Evolutionary conservation across 2,329 filamentous ascomycete species (phyloP).

Genomic region (Coniella lustricola): DNA sequence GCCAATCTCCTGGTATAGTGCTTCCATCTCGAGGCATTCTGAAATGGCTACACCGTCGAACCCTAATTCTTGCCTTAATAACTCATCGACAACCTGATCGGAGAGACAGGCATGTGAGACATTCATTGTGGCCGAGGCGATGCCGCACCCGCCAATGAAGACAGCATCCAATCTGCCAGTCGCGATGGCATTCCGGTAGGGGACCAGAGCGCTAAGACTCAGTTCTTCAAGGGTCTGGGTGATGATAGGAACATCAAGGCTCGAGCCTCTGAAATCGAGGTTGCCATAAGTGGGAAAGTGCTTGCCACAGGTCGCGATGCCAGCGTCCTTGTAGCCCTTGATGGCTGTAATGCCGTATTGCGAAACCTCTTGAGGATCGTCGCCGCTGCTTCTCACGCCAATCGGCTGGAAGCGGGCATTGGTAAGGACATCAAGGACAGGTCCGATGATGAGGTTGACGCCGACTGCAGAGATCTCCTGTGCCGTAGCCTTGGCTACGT

Average conservation of each 20-base stretch:
- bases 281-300: constrained; percentile 97
- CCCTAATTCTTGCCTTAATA: constrained; percentile 79
- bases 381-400: constrained; percentile 81
- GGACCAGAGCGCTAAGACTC: constrained; percentile 83
- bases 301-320: constrained; percentile 84
- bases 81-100: constrained; percentile 84
- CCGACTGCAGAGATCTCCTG: constrained; percentile 89
- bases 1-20: constrained; percentile 90
- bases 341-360: constrained; percentile 86
- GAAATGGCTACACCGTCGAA: constrained; percentile 92
- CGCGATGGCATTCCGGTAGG: constrained; percentile 82
- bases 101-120: constrained; percentile 93
- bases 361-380: constrained; percentile 92
- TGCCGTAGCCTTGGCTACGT: constrained; percentile 86
- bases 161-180: constrained; percentile 80
- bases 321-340: constrained; percentile 87
- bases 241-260: constrained; percentile 87
- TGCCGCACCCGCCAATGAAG: constrained; percentile 92
- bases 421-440: constrained; percentile 86
- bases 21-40: constrained; percentile 95
- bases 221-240: constrained; percentile 90
- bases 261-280: constrained; percentile 85
- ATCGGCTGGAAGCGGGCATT: constrained; percentile 88
- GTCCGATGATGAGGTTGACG: constrained; percentile 91
- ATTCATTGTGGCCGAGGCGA: constrained; percentile 85